Conservation (phyloP, 2,329 filamentous ascomycete genomes). For the Pseudogymnoascus sp. region DNA sequence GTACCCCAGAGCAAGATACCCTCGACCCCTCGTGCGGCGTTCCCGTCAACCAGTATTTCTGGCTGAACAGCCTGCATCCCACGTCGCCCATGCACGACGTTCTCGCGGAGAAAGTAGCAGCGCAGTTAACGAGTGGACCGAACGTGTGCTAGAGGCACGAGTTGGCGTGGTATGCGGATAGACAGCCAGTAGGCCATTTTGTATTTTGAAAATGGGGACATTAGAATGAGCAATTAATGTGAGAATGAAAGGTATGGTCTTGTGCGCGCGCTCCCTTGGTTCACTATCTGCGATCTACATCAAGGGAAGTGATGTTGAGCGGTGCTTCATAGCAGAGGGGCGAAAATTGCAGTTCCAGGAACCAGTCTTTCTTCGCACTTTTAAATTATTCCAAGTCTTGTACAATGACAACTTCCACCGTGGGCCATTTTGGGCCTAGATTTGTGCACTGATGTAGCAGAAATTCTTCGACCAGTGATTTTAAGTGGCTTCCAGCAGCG, state of each 20-base stretch:
- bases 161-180: not conserved
- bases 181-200: not conserved
- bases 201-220: not conserved
- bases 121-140: slow-evolving; percentile 32
- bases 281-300: not conserved
- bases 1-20: slow-evolving; percentile 37
- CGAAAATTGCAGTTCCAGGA: not conserved
- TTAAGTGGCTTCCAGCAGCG: not conserved
- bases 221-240: not conserved
- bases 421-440: not conserved
- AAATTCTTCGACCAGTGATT: not conserved
- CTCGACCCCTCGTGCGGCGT: slow-evolving; percentile 41
- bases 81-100: slow-evolving; percentile 55
- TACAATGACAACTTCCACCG: not conserved
- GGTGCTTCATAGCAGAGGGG: not conserved
- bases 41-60: slow-evolving; percentile 55
- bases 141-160: slow-evolving; percentile 31
- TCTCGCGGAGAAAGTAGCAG: slow-evolving; percentile 43
- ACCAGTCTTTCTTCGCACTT: not conserved
- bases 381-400: not conserved
- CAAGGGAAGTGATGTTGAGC: too few species aligned
- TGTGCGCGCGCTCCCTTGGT: not conserved
- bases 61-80: slow-evolving; percentile 57
- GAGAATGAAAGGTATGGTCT: not conserved
- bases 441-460: not conserved